Conservation (phyloP, 2,329 filamentous ascomycete genomes). For the Cordyceps javanica region DNA sequence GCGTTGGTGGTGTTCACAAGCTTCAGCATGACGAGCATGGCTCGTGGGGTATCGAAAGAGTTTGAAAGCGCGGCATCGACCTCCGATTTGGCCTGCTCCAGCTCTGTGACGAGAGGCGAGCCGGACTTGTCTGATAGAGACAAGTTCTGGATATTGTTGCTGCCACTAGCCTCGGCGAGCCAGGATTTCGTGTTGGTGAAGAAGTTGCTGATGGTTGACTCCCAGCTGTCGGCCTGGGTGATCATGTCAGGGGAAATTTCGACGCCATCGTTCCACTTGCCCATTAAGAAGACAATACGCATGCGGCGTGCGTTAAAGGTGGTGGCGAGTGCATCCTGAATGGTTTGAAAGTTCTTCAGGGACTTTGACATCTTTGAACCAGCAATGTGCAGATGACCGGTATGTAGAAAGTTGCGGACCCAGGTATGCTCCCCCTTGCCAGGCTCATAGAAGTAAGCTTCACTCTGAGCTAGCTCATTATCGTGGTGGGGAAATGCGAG, state of each 20-base stretch:
- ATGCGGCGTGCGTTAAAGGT: conserved; percentile 72
- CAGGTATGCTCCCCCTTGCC: conserved; percentile 59
- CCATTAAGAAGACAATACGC: conserved; percentile 80
- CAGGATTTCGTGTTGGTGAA: conserved; percentile 52
- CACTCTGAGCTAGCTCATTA: conserved; percentile 85
- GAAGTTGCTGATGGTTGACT: conserved; percentile 67
- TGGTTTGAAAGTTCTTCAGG: conserved; percentile 93
- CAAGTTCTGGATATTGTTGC: conserved; percentile 30
- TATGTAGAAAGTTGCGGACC: conserved; percentile 95
- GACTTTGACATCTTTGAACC: conserved; percentile 96
- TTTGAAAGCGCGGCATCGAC: conserved; percentile 60
- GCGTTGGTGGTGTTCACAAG: conserved; percentile 74
- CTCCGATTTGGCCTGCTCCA: conserved; percentile 50
- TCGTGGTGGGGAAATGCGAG: conserved; percentile 88
- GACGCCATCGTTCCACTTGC: conserved; percentile 83
- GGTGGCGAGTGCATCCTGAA: conserved; percentile 68
- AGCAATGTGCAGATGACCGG: conserved; percentile 80
- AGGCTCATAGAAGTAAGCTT: conserved; percentile 67
- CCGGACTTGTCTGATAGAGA: conserved; percentile 27
- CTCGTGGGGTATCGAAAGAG: conserved; percentile 80
- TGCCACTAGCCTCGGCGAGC: conserved; percentile 37
- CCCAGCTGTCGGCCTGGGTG: conserved; percentile 69
- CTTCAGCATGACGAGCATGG: conserved; percentile 71
- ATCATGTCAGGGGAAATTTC: conserved; percentile 84
- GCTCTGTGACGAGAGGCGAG: conserved; percentile 32